Percentiles rank a stretch among this genome's conserved stretches.
phyloP scores from a whole-genome alignment of 495 filamentous ascomycete genomes.

The Penicillium taxi region DNA sequence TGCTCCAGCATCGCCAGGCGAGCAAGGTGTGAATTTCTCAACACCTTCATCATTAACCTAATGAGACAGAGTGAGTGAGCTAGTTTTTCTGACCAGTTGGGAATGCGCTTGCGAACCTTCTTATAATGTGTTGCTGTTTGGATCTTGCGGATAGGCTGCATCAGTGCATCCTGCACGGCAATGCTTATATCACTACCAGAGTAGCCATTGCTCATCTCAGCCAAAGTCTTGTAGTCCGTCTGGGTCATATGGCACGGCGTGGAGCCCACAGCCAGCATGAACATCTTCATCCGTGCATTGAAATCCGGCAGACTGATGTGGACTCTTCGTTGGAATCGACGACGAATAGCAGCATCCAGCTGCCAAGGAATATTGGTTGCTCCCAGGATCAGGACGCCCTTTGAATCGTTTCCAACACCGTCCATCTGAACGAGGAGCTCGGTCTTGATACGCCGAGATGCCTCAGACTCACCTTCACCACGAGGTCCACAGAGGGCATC shows the following conservation, averaged over 20 bases:
- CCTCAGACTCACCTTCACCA: slow-evolving; percentile 96
- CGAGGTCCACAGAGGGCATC: slow-evolving; percentile 93
- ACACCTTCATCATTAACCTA: slow-evolving; percentile 65
- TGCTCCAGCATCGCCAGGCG: slow-evolving; percentile 77
- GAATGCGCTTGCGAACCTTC: slow-evolving; percentile 47
- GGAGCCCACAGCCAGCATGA: slow-evolving; percentile 83
- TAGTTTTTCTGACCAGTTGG: neutral
- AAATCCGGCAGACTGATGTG: slow-evolving; percentile 90
- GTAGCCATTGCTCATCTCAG: slow-evolving; percentile 79
- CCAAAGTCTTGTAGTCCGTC: slow-evolving; percentile 71
- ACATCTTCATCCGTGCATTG: slow-evolving; percentile 90
- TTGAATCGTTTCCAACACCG: slow-evolving; percentile 89
- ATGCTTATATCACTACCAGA: slow-evolving; percentile 95
- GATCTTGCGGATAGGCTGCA: slow-evolving; percentile 96
- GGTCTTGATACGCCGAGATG: slow-evolving; percentile 94
- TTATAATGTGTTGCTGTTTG: slow-evolving; percentile 99
- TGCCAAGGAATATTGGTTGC: slow-evolving; percentile 99
- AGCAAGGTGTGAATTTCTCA: slow-evolving; percentile 83
- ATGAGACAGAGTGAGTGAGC: neutral
- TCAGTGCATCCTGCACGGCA: slow-evolving; percentile 91
- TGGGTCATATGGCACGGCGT: slow-evolving; percentile 80
- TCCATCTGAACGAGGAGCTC: slow-evolving; percentile 99
- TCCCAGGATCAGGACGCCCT: slow-evolving; percentile 88
- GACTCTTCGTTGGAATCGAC: slow-evolving; percentile 92
- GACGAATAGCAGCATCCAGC: slow-evolving; percentile 92